Evolutionary conservation across 306 rosid genomes (phyloP).

Genomic region (Cicer yamashitae): DNA sequence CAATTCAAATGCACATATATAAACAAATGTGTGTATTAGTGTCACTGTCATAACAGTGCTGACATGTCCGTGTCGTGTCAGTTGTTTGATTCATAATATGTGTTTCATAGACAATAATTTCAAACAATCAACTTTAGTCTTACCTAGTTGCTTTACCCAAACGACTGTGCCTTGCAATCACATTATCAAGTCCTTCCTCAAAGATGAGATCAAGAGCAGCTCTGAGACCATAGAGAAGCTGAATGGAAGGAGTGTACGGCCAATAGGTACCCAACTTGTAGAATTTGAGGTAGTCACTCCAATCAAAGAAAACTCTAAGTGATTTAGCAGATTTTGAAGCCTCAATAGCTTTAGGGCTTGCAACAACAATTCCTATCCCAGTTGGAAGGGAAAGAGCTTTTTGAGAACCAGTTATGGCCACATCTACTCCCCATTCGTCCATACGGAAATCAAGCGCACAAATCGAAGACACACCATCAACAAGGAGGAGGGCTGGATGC

Average conservation of each 20-base stretch:
- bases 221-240: conserved; percentile 85
- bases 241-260: conserved; percentile 99
- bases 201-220: conserved; percentile 89
- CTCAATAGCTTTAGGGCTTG: conserved; percentile 91
- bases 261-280: conserved; percentile 88
- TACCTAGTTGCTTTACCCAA: conserved; percentile 92
- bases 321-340: conserved; percentile 86
- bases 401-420: conserved; percentile 97
- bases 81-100: too few species aligned
- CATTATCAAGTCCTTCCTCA: conserved; percentile 97
- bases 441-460: conserved; percentile 98
- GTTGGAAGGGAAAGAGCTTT: conserved; percentile 99
- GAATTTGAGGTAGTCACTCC: conserved; percentile 95
- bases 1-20: too few species aligned
- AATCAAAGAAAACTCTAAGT: conserved; percentile 92
- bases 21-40: too few species aligned
- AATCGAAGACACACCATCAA: conserved; percentile 97
- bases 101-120: neutral
- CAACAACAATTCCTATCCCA: conserved; percentile 89
- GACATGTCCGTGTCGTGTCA: too few species aligned
- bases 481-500: conserved; percentile 96
- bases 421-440: conserved; percentile 99
- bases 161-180: conserved; percentile 84
- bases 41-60: too few species aligned
- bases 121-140: conserved; percentile 32